These are phyloP conservation scores for Arctium lappa DNA, from an alignment of 129 eudicot species.

Conservation along the genomic window DNA sequence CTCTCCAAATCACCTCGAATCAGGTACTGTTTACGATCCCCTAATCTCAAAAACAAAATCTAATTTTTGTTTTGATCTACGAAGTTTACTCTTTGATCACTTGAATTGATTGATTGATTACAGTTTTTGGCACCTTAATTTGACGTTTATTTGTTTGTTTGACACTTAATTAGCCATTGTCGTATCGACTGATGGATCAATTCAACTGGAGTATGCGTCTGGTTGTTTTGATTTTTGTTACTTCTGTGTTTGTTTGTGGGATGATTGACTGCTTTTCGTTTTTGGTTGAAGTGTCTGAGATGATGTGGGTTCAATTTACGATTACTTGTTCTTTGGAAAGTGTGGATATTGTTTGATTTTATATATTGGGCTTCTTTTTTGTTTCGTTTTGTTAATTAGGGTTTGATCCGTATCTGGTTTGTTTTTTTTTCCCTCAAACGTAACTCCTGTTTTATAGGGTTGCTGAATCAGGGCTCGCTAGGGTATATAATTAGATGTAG, in stretches of 20 bases:
- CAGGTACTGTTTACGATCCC: conserved; percentile 25
- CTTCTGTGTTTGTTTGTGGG: not conserved
- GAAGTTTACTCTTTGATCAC: conserved; percentile 7
- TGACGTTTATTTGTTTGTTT: not conserved
- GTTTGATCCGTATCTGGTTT: not conserved
- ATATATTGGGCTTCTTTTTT: not conserved
- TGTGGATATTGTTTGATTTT: conserved; percentile 6
- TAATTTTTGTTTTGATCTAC: conserved; percentile 6
- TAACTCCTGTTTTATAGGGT: not conserved
- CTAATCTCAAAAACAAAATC: not conserved
- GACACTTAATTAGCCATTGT: not conserved
- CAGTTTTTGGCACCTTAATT: not conserved
- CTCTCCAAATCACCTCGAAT: not conserved
- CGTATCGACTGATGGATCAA: conserved; percentile 1
- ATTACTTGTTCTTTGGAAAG: not conserved
- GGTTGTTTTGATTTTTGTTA: not conserved
- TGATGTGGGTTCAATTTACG: not conserved
- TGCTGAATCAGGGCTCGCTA: not conserved
- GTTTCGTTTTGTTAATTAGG: conserved; percentile 17
- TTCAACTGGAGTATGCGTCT: not conserved
- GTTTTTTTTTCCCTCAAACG: not conserved
- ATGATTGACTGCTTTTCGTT: not conserved
- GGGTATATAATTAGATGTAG: not conserved
- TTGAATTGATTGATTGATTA: not conserved
- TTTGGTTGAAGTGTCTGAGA: not conserved